Evolutionary conservation across 768 basidiomycete genomes (phyloP).

Genomic region (Clitopilus passeckerianus): DNA sequence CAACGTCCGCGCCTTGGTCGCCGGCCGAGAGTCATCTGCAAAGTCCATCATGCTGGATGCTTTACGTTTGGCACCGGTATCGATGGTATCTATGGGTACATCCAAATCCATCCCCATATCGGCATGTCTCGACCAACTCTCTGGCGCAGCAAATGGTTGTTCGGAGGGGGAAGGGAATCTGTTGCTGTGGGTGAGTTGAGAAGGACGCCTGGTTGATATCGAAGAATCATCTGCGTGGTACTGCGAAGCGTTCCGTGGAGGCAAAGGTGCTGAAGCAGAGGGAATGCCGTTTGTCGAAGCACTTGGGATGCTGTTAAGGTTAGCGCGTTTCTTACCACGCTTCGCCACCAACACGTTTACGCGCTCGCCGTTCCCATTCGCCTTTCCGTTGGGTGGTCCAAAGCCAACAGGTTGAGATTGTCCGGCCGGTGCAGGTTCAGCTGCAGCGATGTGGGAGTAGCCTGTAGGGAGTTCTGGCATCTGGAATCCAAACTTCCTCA

Average conservation of each 20-base stretch:
- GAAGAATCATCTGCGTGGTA: conserved; percentile 5
- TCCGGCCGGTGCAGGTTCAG: background rate
- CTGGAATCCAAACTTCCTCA: conserved; percentile 75
- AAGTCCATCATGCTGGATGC: conserved; percentile 27
- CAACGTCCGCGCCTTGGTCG: conserved; percentile 45
- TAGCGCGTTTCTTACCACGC: conserved; percentile 61
- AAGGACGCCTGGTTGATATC: conserved; percentile 14
- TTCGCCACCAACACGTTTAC: conserved; percentile 76
- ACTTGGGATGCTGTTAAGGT: conserved; percentile 13
- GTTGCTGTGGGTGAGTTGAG: conserved; percentile 13
- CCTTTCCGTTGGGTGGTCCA: conserved; percentile 26
- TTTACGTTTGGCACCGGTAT: conserved; percentile 50
- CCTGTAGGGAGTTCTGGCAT: conserved; percentile 66
- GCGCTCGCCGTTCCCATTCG: conserved; percentile 45
- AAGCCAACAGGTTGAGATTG: conserved; percentile 27
- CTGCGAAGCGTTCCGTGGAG: conserved; percentile 11
- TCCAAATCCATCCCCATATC: conserved; percentile 51
- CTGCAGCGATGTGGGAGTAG: conserved; percentile 49
- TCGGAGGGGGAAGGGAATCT: conserved; percentile 47
- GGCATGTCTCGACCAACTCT: conserved; percentile 28
- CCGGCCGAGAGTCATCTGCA: conserved; percentile 32
- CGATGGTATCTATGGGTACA: conserved; percentile 49
- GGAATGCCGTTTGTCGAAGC: conserved; percentile 11
- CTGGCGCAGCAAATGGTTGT: conserved; percentile 39
- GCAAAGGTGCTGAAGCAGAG: conserved; percentile 20